Conservation (phyloP, 2,329 filamentous ascomycete genomes). For the Fusarium agapanthi region DNA sequence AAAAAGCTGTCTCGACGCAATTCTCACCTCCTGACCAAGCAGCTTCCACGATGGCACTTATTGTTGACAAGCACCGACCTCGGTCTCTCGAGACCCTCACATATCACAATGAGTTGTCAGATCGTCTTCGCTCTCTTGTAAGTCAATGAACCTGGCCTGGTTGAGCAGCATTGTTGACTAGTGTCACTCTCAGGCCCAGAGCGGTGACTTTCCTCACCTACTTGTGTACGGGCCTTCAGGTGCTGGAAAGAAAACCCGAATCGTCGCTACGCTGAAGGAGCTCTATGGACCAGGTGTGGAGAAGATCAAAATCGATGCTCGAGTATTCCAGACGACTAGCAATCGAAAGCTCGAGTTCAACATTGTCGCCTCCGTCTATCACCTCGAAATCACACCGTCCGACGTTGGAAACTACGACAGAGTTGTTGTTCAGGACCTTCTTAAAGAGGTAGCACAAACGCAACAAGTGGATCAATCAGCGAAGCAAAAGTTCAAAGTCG, state of each 20-base stretch:
- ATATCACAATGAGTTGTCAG: slow-evolving; percentile 90
- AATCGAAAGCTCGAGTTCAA: slow-evolving; percentile 99
- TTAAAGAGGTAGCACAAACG: slow-evolving; percentile 98
- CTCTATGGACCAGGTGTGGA: slow-evolving; percentile 97
- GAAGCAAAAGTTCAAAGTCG: slow-evolving; percentile 94
- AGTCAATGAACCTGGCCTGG: slow-evolving; percentile 57
- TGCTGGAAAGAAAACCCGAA: slow-evolving; percentile 96
- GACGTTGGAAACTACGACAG: slow-evolving; percentile 97
- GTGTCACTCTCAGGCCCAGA: slow-evolving; percentile 76
- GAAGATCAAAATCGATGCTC: slow-evolving; percentile 99
- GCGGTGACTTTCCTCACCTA: slow-evolving; percentile 96
- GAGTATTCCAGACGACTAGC: slow-evolving; percentile 92
- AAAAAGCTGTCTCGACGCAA: slow-evolving; percentile 37
- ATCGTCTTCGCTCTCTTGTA: slow-evolving; percentile 86
- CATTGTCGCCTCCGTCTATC: slow-evolving; percentile 95
- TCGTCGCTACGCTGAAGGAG: slow-evolving; percentile 94
- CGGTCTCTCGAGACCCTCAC: slow-evolving; percentile 79
- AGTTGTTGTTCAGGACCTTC: slow-evolving; percentile 91
- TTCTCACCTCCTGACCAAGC: slow-evolving; percentile 17
- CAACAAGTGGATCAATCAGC: slow-evolving; percentile 97
- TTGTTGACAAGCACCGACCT: slow-evolving; percentile 77
- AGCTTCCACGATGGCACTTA: slow-evolving; percentile 66
- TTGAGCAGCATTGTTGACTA: slow-evolving; percentile 7
- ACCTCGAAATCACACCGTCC: slow-evolving; percentile 96
- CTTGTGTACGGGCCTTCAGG: slow-evolving; percentile 97